Evolutionary conservation across 306 rosid genomes (phyloP).

Genomic region (Luffa aegyptiaca): DNA sequence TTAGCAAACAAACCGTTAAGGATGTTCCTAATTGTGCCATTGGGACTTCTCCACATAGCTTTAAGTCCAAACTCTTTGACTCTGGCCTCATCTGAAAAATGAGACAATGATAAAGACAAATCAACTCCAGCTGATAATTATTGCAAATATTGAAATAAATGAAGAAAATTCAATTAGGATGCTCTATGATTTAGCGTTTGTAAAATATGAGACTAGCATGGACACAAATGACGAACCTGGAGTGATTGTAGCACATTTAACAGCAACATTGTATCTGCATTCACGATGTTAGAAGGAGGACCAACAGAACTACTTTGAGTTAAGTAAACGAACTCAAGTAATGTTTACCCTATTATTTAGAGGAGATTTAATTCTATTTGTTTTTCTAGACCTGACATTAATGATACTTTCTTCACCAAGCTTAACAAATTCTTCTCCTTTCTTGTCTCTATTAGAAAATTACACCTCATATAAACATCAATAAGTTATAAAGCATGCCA

Average conservation of each 20-base stretch:
- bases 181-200: background rate
- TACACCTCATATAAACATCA: background rate
- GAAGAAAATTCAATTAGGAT: background rate
- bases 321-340: background rate
- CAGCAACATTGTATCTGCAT: slow-evolving; percentile 86
- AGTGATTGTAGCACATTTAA: slow-evolving; percentile 93
- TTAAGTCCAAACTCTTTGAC: slow-evolving; percentile 90
- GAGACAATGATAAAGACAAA: background rate
- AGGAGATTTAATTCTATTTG: background rate
- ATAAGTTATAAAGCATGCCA: background rate
- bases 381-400: background rate
- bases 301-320: background rate
- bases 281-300: slow-evolving; percentile 13
- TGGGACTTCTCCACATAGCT: slow-evolving; percentile 99
- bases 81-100: slow-evolving; percentile 75
- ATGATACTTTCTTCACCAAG: background rate
- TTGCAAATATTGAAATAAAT: background rate
- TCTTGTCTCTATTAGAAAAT: background rate
- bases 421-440: background rate
- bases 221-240: slow-evolving; percentile 53
- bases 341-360: background rate
- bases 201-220: slow-evolving; percentile 1
- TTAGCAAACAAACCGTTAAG: slow-evolving; percentile 56
- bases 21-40: slow-evolving; percentile 90
- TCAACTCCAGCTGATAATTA: background rate